phyloP scores from a whole-genome alignment of 2,329 filamentous ascomycete species.

The Colletotrichum magnum region DNA sequence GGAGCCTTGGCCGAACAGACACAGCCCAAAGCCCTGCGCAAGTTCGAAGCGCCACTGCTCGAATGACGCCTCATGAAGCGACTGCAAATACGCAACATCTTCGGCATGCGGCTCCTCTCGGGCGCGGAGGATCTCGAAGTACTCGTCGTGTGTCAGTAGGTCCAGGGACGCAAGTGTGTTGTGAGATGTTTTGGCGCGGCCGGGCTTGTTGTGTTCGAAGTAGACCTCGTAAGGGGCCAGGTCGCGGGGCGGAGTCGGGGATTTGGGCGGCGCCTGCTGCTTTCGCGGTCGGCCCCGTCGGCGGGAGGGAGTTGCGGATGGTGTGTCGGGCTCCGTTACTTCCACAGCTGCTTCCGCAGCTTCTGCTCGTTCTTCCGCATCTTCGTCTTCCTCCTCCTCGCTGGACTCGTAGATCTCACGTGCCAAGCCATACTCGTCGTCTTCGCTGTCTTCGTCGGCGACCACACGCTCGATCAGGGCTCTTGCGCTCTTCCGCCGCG shows the following conservation, averaged over 20 bases:
- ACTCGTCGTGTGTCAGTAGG: constrained; percentile 92
- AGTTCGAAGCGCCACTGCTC: constrained; percentile 95
- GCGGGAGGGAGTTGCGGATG: constrained; percentile 66
- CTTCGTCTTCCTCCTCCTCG: constrained; percentile 60
- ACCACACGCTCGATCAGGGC: constrained; percentile 81
- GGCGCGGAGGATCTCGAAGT: constrained; percentile 78
- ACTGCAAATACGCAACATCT: constrained; percentile 80
- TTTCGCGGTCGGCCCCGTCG: constrained; percentile 58
- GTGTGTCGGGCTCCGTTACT: constrained; percentile 51
- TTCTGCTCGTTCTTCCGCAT: constrained; percentile 44
- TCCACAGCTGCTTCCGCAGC: constrained; percentile 48
- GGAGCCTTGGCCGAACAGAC: constrained; percentile 92
- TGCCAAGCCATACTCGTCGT: constrained; percentile 79
- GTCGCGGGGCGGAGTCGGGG: constrained; percentile 84
- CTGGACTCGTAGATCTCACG: constrained; percentile 76
- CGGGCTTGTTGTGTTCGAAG: constrained; percentile 92
- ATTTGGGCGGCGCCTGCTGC: constrained; percentile 63
- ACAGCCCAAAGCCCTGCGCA: constrained; percentile 87
- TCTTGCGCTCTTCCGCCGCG: constrained; percentile 85
- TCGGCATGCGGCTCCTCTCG: constrained; percentile 77
- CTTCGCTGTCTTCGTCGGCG: constrained; percentile 75
- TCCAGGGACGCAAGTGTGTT: constrained; percentile 83
- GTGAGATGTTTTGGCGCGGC: constrained; percentile 85
- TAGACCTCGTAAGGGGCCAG: constrained; percentile 91
- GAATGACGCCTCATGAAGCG: constrained; percentile 85